Evolutionary conservation across 1,139 yeast species (phyloP).

Genomic region (Saccharomyces uvarum): DNA sequence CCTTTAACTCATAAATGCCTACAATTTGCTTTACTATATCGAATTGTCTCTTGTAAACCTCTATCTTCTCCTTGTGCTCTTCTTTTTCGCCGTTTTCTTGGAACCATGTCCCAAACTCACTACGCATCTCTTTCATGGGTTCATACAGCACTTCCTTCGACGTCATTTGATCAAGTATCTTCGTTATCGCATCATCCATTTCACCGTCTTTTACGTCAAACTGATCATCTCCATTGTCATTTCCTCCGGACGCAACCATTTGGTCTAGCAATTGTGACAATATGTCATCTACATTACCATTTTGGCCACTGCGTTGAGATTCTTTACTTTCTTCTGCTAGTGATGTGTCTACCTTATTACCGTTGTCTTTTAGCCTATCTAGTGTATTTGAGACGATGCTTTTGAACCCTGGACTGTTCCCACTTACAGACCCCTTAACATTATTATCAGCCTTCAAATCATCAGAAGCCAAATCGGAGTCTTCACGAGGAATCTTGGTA

Average conservation of each 20-base stretch:
- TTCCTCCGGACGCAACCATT: slow-evolving; percentile 33
- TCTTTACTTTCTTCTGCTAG: slow-evolving; percentile 39
- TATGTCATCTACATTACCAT: slow-evolving; percentile 45
- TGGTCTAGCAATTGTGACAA: slow-evolving; percentile 45
- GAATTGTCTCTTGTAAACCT: slow-evolving; percentile 48
- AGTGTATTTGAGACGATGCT: slow-evolving; percentile 75
- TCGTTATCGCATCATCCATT: slow-evolving; percentile 53
- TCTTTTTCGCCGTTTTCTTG: slow-evolving; percentile 37
- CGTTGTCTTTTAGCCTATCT: slow-evolving; percentile 66
- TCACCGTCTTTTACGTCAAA: slow-evolving; percentile 49
- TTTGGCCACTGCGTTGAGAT: slow-evolving; percentile 20
- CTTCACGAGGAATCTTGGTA: slow-evolving; percentile 38
- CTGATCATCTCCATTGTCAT: slow-evolving; percentile 33
- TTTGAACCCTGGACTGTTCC: slow-evolving; percentile 46
- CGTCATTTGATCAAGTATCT: slow-evolving; percentile 76
- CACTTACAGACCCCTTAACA: slow-evolving; percentile 24
- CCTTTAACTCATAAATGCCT: slow-evolving; percentile 48
- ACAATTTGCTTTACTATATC: slow-evolving; percentile 48
- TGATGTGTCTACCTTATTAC: slow-evolving; percentile 56
- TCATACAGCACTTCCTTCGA: slow-evolving; percentile 83
- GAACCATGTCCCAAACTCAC: slow-evolving; percentile 44
- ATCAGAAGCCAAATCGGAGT: slow-evolving; percentile 48
- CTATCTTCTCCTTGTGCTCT: slow-evolving; percentile 42
- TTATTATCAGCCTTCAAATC: slow-evolving; percentile 39
- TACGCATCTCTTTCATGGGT: slow-evolving; percentile 75